Evolutionary conservation across 2,329 filamentous ascomycete genomes (phyloP), one percentile per base, ranked within the genome.

Genomic region (Fusarium palustre): DNA sequence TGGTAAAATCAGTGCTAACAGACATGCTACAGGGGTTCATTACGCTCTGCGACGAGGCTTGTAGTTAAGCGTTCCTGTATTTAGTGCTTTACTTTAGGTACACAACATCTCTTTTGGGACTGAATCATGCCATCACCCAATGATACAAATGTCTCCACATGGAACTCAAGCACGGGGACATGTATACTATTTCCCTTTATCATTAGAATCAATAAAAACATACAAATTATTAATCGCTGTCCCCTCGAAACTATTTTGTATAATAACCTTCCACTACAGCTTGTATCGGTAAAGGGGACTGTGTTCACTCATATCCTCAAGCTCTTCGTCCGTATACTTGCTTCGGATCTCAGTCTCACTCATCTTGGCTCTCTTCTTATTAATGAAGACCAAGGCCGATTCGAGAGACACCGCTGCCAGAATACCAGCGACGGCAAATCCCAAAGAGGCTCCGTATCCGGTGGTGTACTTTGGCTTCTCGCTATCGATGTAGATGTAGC

Each of bases 291-390:
- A 79, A 0, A 78, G 48, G 0, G 78, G 78, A 28, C 73, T 78
- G 16, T 66, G 58, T 22, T 80, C 78, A 2, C 78, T 78, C 72
- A 80, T 75, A 2, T 59, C 49, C 34, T 75, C 73, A 5, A 80
- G 65, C 58, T 80, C 69, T 13, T 74, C 75, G 4, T 75, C 71
- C 0, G 76, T 76, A 25, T 77, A 77, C 63, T 68, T 74, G 13
- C 60, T 64, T 22, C 69, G 49, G 22, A 78, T 58, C 33, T 79
- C 75, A 1, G 58, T 64, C 55, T 74, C 72, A 1, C 69, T 70
- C 13, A 75, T 12, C 30, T 55, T 69, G 0, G 62, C 73, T 18
- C 72, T 58, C 53, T 70, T 71, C 63, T 73, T 72, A 47, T 79
- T 79, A 3, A 70, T 69, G 10, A 39, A 50, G 24, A 59, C 55